Evolutionary conservation across 2,329 filamentous ascomycete genomes (phyloP).

Genomic region (Cladosporium sp.): DNA sequence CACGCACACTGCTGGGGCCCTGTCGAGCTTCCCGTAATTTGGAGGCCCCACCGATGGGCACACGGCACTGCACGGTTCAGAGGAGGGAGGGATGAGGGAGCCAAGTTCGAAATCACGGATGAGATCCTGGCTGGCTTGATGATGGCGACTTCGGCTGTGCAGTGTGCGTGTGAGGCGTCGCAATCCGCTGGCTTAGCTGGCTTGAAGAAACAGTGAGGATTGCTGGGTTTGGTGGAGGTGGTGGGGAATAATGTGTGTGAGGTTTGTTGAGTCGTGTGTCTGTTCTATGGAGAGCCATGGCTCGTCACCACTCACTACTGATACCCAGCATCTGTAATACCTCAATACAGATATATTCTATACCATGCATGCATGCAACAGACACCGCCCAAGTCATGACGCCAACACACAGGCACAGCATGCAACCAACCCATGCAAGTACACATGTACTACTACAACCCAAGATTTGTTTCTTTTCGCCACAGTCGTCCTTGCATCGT

Average conservation of each 20-base stretch:
- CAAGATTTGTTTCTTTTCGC: background rate
- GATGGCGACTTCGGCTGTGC: slow-evolving; percentile 5
- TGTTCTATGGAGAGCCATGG: background rate
- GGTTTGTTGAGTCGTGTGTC: background rate
- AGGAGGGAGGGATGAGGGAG: background rate
- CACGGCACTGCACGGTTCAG: slow-evolving; percentile 4
- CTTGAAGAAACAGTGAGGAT: slow-evolving; percentile 17
- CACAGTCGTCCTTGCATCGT: slow-evolving; percentile 9
- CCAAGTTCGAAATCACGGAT: background rate
- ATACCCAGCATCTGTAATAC: background rate
- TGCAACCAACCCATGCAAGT: background rate
- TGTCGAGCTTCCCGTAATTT: slow-evolving; percentile 15
- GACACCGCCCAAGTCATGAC: slow-evolving; percentile 16
- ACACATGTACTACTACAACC: background rate
- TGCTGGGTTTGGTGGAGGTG: background rate
- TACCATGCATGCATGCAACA: background rate
- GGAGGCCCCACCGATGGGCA: slow-evolving; percentile 8
- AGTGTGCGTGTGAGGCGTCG: background rate
- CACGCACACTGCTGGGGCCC: background rate
- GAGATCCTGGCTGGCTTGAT: too few relatives aligned
- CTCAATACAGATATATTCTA: background rate
- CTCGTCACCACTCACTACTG: background rate
- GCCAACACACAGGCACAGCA: slow-evolving; percentile 2
- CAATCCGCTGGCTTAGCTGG: background rate
- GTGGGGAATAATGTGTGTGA: background rate